phyloP scores from a whole-genome alignment of 2,329 filamentous ascomycete species.

The Rosellinia necatrix region DNA sequence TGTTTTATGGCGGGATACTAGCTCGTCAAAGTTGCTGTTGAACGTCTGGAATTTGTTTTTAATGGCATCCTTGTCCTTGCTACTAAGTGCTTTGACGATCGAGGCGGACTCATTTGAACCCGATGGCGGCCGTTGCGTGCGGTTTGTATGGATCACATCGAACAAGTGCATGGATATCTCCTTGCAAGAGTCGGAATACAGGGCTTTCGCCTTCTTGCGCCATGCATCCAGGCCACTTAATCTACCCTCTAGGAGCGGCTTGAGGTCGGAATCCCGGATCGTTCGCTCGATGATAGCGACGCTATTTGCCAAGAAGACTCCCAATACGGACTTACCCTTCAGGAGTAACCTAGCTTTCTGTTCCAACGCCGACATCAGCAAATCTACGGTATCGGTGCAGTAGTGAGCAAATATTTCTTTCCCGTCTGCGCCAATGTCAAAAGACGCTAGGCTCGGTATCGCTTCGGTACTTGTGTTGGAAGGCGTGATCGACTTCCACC shows the following conservation, averaged over 20 bases:
- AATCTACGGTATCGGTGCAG: slow-evolving; percentile 84
- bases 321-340: slow-evolving; percentile 77
- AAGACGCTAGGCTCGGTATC: slow-evolving; percentile 73
- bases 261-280: slow-evolving; percentile 80
- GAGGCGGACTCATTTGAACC: slow-evolving; percentile 79
- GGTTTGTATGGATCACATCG: slow-evolving; percentile 90
- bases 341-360: slow-evolving; percentile 72
- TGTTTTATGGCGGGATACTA: slow-evolving; percentile 79
- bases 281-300: slow-evolving; percentile 82
- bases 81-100: slow-evolving; percentile 80
- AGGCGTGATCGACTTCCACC: slow-evolving; percentile 69
- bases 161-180: slow-evolving; percentile 84
- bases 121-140: slow-evolving; percentile 71
- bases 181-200: slow-evolving; percentile 87
- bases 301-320: slow-evolving; percentile 90
- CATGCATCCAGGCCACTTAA: slow-evolving; percentile 75
- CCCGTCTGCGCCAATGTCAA: slow-evolving; percentile 89
- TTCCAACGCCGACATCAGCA: slow-evolving; percentile 75
- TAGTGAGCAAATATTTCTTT: slow-evolving; percentile 89
- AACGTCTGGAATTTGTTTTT: slow-evolving; percentile 95
- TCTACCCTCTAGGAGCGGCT: slow-evolving; percentile 69
- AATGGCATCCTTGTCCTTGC: slow-evolving; percentile 93
- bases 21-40: slow-evolving; percentile 87
- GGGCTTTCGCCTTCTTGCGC: slow-evolving; percentile 82
- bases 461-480: slow-evolving; percentile 62